These are phyloP conservation scores for Coniophora puteana DNA, from an alignment of 1,284 basidiomycete species.

Conservation along the genomic window DNA sequence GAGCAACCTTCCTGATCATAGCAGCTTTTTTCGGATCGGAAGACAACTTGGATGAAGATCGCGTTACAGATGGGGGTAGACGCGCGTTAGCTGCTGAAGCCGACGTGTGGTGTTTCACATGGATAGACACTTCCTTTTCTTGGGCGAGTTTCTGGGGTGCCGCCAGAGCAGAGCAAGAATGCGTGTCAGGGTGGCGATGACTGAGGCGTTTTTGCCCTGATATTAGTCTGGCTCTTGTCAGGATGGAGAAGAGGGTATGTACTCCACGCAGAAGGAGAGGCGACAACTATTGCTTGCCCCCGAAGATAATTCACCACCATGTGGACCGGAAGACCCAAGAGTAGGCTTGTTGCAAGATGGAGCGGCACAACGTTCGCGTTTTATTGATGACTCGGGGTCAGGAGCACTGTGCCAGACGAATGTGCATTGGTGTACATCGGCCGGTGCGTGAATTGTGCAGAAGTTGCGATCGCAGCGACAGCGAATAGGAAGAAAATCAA, in stretches of 20 bases:
- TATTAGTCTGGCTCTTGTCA: background rate
- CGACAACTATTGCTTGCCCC: constrained; percentile 51
- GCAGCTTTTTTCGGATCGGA: constrained; percentile 52
- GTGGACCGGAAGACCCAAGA: constrained; percentile 34
- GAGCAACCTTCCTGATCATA: constrained; percentile 51
- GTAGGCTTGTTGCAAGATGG: constrained; percentile 50
- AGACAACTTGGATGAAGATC: constrained; percentile 29
- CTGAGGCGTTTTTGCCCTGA: constrained; percentile 35
- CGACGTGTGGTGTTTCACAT: constrained; percentile 53
- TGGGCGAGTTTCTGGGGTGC: constrained; percentile 9
- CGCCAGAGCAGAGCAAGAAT: constrained; percentile 42
- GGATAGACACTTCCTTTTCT: constrained; percentile 45
- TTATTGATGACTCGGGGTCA: constrained; percentile 14
- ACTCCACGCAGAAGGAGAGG: constrained; percentile 62
- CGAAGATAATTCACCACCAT: too few species aligned
- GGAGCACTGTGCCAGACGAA: constrained; percentile 13
- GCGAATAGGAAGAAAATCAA: constrained; percentile 50
- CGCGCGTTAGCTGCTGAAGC: constrained; percentile 22
- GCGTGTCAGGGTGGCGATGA: constrained; percentile 56
- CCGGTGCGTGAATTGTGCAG: constrained; percentile 49
- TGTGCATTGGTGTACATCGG: constrained; percentile 55
- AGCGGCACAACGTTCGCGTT: constrained; percentile 47
- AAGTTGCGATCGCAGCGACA: constrained; percentile 42
- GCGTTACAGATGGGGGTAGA: constrained; percentile 20
- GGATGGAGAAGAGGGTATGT: constrained; percentile 17